phyloP scores from a whole-genome alignment of 2,329 filamentous ascomycete species.

The Epichloe uncinata region DNA sequence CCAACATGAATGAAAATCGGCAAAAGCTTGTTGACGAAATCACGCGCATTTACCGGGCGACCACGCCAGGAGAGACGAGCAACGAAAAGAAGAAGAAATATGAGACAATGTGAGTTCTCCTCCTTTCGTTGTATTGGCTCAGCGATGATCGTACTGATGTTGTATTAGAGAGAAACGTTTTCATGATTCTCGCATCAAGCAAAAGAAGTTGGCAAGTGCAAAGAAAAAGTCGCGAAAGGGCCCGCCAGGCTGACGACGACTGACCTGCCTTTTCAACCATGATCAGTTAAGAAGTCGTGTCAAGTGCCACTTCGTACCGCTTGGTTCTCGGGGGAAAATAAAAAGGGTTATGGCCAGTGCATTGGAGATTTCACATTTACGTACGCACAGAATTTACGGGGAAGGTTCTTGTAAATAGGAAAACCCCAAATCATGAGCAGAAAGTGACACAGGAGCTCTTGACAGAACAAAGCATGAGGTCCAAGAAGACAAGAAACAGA shows the following conservation, averaged over 20 bases:
- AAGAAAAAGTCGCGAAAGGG: conserved; percentile 37
- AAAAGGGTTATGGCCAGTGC: too few relatives aligned
- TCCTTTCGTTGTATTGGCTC: neutral
- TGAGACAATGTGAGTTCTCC: conserved; percentile 27
- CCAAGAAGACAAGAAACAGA: too few relatives aligned
- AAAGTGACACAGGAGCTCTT: too few relatives aligned
- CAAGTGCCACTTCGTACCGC: too few relatives aligned
- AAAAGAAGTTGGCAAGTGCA: conserved; percentile 34
- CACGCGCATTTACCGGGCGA: conserved; percentile 30
- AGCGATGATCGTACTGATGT: neutral
- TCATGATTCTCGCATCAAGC: conserved; percentile 28
- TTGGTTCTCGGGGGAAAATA: too few relatives aligned
- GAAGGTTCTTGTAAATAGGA: too few relatives aligned
- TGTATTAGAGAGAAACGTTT: conserved; percentile 31
- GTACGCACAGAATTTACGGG: too few relatives aligned
- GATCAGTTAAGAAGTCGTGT: too few relatives aligned
- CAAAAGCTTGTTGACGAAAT: conserved; percentile 36
- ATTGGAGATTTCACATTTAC: too few relatives aligned
- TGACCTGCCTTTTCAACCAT: neutral
- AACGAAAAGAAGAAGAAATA: conserved; percentile 35
- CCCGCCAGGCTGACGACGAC: conserved; percentile 14
- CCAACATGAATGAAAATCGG: conserved; percentile 40
- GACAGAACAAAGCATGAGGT: too few relatives aligned
- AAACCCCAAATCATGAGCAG: too few relatives aligned
- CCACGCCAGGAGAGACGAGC: conserved; percentile 33